Conservation (phyloP, 2,329 filamentous ascomycete species). For the Calonectria multiphialidica region DNA sequence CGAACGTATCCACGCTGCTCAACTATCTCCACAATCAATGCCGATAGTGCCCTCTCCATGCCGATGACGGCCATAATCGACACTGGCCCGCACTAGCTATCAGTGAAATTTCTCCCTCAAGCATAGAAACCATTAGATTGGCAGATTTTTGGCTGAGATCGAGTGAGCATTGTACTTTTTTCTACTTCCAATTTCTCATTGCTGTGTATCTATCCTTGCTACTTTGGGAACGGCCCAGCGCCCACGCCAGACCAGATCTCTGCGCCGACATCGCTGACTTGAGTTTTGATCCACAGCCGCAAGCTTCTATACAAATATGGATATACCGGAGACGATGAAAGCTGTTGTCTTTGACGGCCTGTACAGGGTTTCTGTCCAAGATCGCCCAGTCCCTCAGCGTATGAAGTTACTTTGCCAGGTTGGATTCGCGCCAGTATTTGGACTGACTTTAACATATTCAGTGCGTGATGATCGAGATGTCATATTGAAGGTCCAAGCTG, state of each 20-base stretch:
- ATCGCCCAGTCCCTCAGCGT: constrained; percentile 80
- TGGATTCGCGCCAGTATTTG: not conserved
- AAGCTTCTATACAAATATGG: constrained; percentile 40
- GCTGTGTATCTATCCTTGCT: not conserved
- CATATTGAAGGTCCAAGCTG: constrained; percentile 85
- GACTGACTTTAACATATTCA: constrained; percentile 34
- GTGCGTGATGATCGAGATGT: constrained; percentile 80
- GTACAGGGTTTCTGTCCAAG: constrained; percentile 79
- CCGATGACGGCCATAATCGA: not conserved
- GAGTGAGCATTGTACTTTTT: not conserved
- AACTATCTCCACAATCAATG: not conserved
- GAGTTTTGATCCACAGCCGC: not conserved
- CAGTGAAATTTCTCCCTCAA: not conserved
- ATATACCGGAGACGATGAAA: constrained; percentile 75
- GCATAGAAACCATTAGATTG: not conserved
- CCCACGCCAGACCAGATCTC: not conserved
- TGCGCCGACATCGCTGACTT: not conserved
- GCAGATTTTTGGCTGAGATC: too few relatives aligned
- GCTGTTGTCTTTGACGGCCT: constrained; percentile 90
- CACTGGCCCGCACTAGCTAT: too few relatives aligned
- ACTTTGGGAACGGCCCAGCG: not conserved
- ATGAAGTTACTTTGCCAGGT: constrained; percentile 11
- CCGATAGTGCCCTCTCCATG: not conserved
- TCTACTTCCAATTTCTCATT: not conserved
- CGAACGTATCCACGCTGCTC: not conserved